Evolutionary conservation across 2,329 filamentous ascomycete species (phyloP).

Genomic region (Claviceps purpurea): DNA sequence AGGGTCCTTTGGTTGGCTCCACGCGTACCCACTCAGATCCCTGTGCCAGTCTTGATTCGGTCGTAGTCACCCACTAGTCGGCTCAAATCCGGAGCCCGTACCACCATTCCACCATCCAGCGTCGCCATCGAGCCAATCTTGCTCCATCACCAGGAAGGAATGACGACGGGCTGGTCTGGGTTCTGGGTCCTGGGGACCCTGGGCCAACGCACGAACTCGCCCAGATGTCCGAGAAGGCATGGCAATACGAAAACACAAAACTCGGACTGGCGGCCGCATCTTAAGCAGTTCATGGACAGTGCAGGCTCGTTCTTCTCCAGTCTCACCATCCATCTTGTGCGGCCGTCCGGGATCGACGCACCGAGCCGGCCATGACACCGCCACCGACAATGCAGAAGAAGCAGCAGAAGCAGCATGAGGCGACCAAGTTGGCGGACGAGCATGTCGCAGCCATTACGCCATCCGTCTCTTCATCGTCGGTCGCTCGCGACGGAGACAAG

Average conservation of each 20-base stretch:
- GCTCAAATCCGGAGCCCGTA: too few relatives aligned
- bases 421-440: not conserved
- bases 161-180: not conserved
- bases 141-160: not conserved
- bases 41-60: too few relatives aligned
- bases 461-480: not conserved
- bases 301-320: not conserved
- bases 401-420: not conserved
- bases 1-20: too few relatives aligned
- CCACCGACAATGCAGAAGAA: too few relatives aligned
- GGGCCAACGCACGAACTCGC: not conserved
- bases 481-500: not conserved
- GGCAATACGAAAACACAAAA: too few relatives aligned
- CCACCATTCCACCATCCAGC: too few relatives aligned
- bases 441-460: not conserved
- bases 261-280: too few relatives aligned
- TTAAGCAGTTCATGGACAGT: not conserved
- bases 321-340: not conserved
- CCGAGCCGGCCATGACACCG: not conserved
- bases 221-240: too few relatives aligned
- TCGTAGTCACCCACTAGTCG: too few relatives aligned
- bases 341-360: not conserved
- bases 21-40: too few relatives aligned
- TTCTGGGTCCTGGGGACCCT: not conserved
- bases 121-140: not conserved